Conservation (phyloP, 1,284 basidiomycete species). For the Cryptococcus amylolentus region DNA sequence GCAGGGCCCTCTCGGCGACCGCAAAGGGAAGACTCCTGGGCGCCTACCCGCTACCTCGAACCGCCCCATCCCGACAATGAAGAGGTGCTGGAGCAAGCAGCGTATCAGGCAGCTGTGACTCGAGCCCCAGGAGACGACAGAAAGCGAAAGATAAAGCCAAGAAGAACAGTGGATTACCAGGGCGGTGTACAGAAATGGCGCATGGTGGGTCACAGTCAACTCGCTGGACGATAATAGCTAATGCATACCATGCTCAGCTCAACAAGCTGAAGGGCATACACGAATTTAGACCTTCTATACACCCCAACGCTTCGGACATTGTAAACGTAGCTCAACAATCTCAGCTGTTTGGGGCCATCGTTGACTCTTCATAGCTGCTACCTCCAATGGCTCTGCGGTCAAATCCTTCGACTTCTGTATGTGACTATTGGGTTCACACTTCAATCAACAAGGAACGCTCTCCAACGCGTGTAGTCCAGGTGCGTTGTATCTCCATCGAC, state of each 20-base stretch:
- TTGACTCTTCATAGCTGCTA: constrained; percentile 61
- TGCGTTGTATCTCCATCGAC: constrained; percentile 51
- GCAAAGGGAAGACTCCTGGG: constrained; percentile 49
- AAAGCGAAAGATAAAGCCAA: constrained; percentile 83
- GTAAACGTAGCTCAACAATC: constrained; percentile 60
- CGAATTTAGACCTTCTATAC: constrained; percentile 68
- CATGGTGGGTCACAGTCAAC: constrained; percentile 57
- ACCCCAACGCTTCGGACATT: constrained; percentile 76
- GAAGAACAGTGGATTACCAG: constrained; percentile 91
- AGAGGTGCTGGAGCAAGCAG: constrained; percentile 67
- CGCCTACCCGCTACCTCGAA: constrained; percentile 52
- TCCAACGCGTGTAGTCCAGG: constrained; percentile 90
- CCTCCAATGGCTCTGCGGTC: constrained; percentile 85
- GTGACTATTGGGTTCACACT: constrained; percentile 94
- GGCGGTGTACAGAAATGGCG: constrained; percentile 79
- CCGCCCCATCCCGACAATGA: constrained; percentile 66
- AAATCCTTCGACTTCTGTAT: constrained; percentile 85
- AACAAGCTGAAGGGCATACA: constrained; percentile 70
- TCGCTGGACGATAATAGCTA: not conserved
- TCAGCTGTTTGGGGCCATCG: not conserved
- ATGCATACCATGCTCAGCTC: constrained; percentile 52
- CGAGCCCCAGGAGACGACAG: constrained; percentile 48
- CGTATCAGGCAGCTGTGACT: constrained; percentile 66
- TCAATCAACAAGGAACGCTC: constrained; percentile 98
- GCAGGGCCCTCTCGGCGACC: not conserved